A percentile compares a stretch with the other conserved stretches of the same genome.
Conservation (phyloP, 2,329 filamentous ascomycete genomes). For the Ophiostoma quercus region DNA sequence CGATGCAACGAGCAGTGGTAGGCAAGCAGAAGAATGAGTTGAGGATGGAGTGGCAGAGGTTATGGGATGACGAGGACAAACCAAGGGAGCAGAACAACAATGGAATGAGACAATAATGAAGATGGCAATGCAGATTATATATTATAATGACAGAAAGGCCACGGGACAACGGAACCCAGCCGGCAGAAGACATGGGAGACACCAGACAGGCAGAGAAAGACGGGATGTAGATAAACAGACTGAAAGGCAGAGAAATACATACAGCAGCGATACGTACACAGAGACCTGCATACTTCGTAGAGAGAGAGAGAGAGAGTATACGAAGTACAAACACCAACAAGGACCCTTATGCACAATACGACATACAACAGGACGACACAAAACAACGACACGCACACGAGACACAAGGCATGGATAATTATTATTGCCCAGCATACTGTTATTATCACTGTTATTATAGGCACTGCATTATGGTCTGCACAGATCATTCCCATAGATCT, state of each 20-base stretch:
- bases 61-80: neutral
- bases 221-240: neutral
- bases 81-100: too few relatives aligned
- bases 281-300: neutral
- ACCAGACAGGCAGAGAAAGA: too few relatives aligned
- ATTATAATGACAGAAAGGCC: neutral
- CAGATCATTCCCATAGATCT: neutral
- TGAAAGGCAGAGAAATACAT: neutral
- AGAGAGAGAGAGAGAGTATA: neutral
- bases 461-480: neutral
- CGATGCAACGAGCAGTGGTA: neutral
- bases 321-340: neutral
- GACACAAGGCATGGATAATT: neutral
- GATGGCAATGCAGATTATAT: too few relatives aligned
- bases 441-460: neutral
- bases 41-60: neutral
- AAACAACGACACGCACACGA: constrained; percentile 9
- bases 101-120: neutral
- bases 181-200: neutral
- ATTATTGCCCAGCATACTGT: neutral
- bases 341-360: constrained; percentile 8
- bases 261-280: neutral
- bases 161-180: neutral
- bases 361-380: constrained; percentile 11
- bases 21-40: neutral